Evolutionary conservation across 2,329 filamentous ascomycete genomes (phyloP).

Genomic region (Sporothrix mexicana): DNA sequence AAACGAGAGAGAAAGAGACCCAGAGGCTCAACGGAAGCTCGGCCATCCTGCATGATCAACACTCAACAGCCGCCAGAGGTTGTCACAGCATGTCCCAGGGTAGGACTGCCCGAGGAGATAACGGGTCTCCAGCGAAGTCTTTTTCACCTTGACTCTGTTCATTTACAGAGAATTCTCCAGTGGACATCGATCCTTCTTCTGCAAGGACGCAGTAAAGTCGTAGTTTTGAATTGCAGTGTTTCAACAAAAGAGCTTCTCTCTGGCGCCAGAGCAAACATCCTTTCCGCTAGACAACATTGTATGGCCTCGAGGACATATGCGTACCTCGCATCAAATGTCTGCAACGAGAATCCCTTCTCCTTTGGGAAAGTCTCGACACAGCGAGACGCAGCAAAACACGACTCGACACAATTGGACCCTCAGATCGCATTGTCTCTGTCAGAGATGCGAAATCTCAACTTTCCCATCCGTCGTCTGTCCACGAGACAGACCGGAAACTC

Average conservation of each 20-base stretch:
- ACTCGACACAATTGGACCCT: conserved; percentile 14
- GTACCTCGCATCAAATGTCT: background rate
- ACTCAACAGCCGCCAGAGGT: background rate
- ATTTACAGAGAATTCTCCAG: background rate
- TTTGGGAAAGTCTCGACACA: background rate
- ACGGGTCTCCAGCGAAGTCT: background rate
- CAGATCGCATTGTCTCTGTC: conserved; percentile 19
- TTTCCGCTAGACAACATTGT: too few relatives aligned
- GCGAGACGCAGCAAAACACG: background rate
- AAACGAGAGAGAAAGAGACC: background rate
- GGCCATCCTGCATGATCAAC: conserved; percentile 30
- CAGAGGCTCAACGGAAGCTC: conserved; percentile 23
- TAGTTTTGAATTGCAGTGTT: background rate
- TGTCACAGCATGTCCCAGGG: conserved; percentile 25
- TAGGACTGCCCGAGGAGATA: background rate
- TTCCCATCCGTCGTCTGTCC: background rate
- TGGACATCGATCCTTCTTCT: background rate
- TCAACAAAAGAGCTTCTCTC: background rate
- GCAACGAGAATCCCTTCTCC: conserved; percentile 8
- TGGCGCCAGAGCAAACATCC: conserved; percentile 3
- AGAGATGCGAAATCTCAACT: conserved; percentile 19
- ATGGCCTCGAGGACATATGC: too few relatives aligned
- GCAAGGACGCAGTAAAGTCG: too few relatives aligned
- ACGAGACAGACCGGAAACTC: conserved; percentile 12
- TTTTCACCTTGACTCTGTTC: background rate